Base-by-base conservation (phyloP, 2,329 filamentous ascomycete genomes). In the Gliomastix tumulicola region DNA sequence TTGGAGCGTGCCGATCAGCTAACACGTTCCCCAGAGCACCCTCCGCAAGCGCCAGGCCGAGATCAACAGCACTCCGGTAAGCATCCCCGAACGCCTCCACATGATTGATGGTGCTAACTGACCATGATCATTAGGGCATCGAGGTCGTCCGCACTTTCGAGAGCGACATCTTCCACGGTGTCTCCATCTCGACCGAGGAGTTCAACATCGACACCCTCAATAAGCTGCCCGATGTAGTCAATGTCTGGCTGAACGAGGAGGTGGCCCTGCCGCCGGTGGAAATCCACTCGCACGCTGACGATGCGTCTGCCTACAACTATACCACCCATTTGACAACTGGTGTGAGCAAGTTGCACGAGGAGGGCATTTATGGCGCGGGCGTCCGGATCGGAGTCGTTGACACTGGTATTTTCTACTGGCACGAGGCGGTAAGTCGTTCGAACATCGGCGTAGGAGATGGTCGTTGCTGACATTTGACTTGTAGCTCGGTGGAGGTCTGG, bases 401-500 rank as follows among this genome's bases (percentile, higher is more conserved):
- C 30, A 49, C 44, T 5, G 52, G 52, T 1, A 41, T 49, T n/a
- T 43, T 44, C 23, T 55, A 54, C 28, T 40, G 37, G 1, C 53
- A 55, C 23, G 23, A 32, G 5, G 43, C 34, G n/a, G 36, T 41
- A 25, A 38, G 39, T 36, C 5, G n/a, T n/a, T n/a, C n/a, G n/a
- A n/a, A n/a, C n/a, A n/a, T n/a, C n/a, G n/a, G n/a, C n/a, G n/a
- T n/a, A n/a, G n/a, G n/a, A n/a, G n/a, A n/a, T n/a, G n/a, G n/a
- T n/a, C n/a, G 9, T 34, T 18, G 21, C 8, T 11, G 21, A 10
- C 20, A n/a, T 59, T 79, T 33, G 79, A 83, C 49, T 19, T 16
- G 16, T 22, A 48, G 44, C 44, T 53, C 17, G 49, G 49, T 4
- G 49, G 49, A 5, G 45, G 49, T 19, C 47, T 47, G 32, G 49